A percentile compares a stretch with the other conserved stretches of the same genome.
These are phyloP conservation scores for Westerdykella aurantiaca DNA, from an alignment of 2,329 filamentous ascomycete genomes.

Conservation along the genomic window DNA sequence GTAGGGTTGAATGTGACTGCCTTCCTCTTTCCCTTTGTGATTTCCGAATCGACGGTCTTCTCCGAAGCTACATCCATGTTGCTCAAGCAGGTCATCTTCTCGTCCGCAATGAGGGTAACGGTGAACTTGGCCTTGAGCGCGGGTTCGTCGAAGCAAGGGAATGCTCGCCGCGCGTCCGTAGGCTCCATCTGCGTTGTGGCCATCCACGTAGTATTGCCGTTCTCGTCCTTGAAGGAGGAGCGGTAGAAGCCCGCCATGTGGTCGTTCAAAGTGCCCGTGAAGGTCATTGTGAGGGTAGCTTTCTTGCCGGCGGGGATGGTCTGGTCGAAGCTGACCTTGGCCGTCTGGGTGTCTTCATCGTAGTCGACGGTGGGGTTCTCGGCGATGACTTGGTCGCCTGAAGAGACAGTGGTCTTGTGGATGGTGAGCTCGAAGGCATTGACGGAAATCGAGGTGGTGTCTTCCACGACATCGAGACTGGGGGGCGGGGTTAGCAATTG, in stretches of 20 bases:
- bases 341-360: constrained; percentile 74
- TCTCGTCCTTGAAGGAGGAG: constrained; percentile 79
- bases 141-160: constrained; percentile 96
- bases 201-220: constrained; percentile 74
- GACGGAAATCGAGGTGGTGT: constrained; percentile 77
- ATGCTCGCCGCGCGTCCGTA: constrained; percentile 84
- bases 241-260: constrained; percentile 98
- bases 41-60: constrained; percentile 61
- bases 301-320: constrained; percentile 67
- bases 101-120: constrained; percentile 83
- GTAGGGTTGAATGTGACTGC: constrained; percentile 88
- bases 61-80: constrained; percentile 93
- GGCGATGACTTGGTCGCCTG: constrained; percentile 52
- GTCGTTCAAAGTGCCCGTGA: constrained; percentile 76
- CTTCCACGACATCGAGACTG: constrained; percentile 73
- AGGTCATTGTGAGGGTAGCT: constrained; percentile 70
- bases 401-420: constrained; percentile 63
- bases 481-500: constrained; percentile 16
- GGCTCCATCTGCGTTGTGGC: constrained; percentile 96
- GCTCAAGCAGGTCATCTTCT: constrained; percentile 83
- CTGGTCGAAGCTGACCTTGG: constrained; percentile 72
- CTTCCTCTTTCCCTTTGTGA: constrained; percentile 64
- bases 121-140: constrained; percentile 90
- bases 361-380: constrained; percentile 64
- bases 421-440: constrained; percentile 86